Base-by-base conservation (phyloP, 352 stramenopile species). In the Phytopythium vexans region DNA sequence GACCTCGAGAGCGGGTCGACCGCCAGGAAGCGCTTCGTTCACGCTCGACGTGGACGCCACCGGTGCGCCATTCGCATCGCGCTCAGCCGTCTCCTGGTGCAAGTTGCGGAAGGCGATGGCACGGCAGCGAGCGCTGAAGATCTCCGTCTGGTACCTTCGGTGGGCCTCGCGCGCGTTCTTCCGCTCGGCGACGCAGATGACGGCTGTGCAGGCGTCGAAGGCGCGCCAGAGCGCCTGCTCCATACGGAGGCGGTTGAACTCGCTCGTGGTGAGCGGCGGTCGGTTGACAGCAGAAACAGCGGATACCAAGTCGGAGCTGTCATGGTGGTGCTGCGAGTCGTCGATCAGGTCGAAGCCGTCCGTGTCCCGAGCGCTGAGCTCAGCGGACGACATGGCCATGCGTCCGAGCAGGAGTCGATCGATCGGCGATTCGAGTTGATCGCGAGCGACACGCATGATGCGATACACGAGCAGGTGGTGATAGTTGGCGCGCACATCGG, bases 381-480 rank as follows among this genome's bases (percentile, higher is more conserved):
- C 77, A 6, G 72, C 42, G 11, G 72, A 68, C 0, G 65, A 64
- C 45, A 82, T 68, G 5, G 76, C 76, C n/a, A 70, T 57, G 3
- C 72, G 69, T 10, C 80, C 76, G 11, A 88, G 59, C 1, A 92
- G 65, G n/a, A 92, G 41, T 14, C 80, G 74, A 40, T 92, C 82
- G 33, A 88, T 79, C 0, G 71, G 62, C 16, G 79, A 90, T 54
- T 87, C 72, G 4, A 92, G 56, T 14, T 85, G 51, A 46, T 80
- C 84, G 2, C 82, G 75, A 44, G 86, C 78, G 8, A 77, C 72
- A 44, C 78, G 72, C 0, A 76, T 57, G 16, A 88, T 57, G 32
- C 76, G 81, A 56, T 88, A 92, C 2, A 90, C 72, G 3, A 92
- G 66, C 14, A 92, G 14, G 59, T 92, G 82, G 38, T 92, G 82